Evolutionary conservation across 345 rosid genomes (phyloP), one percentile per base, ranked within the genome.

Genomic region (Conringia planisiliqua): DNA sequence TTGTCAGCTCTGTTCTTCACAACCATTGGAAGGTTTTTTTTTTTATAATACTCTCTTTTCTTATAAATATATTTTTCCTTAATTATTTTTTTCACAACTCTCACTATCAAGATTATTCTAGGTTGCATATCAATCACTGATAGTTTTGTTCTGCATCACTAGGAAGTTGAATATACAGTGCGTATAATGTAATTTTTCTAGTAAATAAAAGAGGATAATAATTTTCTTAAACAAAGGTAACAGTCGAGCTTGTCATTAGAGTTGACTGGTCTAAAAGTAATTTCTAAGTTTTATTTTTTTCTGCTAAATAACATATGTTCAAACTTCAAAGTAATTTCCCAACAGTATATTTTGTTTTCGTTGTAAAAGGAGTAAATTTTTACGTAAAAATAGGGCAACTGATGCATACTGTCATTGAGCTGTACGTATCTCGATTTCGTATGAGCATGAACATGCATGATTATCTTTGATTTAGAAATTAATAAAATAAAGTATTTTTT

Each of bases 1-100:
- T 81, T 66, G 66, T 80, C 66, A 33, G 54, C 10, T 69, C 77
- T 59, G 42, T 68, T 6, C 64, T 83, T 69, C 63, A 7, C 42
- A 35, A 74, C 73, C 79, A 67, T 11, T 85, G 90, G 89, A 63
- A 82, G 85, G 89, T 85, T 32, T 51, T 47, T 32, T 51, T 47
- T 17, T 32, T 39, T 42, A 26, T 77, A 9, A 6, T 44, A 22
- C 13, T 60, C 47, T 42, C 46, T 33, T 7, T 10, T 54, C 67
- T 43, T 10, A 6, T 13, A 12, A 29, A 0, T 14, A 44, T 62
- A 0, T 10, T 40, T 30, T 8, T 43, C 43, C 5, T 44, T 13
- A 58, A 12, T 20, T 33, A 11, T 14, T 29, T 66, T 29, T 66
- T 40, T 29, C 32, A 56, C 6, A 57, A 70, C n/a, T 58, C 6